Percentiles rank a stretch among this genome's conserved stretches.
Conservation (phyloP, 1,139 yeast species). For the Keqinozyma sinolaborantium region DNA sequence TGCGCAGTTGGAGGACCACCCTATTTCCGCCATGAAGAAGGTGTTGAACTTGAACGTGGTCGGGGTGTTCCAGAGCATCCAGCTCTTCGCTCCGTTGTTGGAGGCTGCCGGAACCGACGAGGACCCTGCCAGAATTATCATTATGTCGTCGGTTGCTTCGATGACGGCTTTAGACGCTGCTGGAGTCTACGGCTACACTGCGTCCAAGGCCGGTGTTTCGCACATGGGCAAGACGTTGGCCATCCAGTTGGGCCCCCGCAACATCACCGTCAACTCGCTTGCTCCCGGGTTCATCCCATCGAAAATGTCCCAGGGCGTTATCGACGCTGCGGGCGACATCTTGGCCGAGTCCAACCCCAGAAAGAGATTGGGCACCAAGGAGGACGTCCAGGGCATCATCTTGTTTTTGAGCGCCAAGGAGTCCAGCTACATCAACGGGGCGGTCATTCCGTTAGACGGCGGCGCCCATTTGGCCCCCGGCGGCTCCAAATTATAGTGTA, state of each 20-base stretch:
- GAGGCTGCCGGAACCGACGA: conserved; percentile 50
- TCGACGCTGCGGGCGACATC: conserved; percentile 51
- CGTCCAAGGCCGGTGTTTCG: conserved; percentile 76
- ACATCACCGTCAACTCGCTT: conserved; percentile 63
- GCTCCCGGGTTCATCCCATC: conserved; percentile 83
- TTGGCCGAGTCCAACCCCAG: conserved; percentile 56
- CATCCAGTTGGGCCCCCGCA: conserved; percentile 59
- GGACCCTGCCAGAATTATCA: conserved; percentile 65
- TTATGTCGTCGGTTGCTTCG: conserved; percentile 63
- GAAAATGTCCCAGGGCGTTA: conserved; percentile 69
- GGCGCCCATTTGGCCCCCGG: conserved; percentile 42
- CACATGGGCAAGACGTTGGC: conserved; percentile 68
- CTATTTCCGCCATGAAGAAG: conserved; percentile 60
- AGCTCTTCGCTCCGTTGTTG: conserved; percentile 57
- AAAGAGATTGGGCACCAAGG: conserved; percentile 58
- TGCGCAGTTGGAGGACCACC: conserved; percentile 58
- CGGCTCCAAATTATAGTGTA: conserved; percentile 15
- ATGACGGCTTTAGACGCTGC: conserved; percentile 42
- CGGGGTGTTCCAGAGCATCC: conserved; percentile 70
- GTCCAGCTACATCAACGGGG: conserved; percentile 64
- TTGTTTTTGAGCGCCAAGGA: conserved; percentile 59
- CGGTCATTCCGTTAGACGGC: conserved; percentile 75
- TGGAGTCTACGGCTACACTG: conserved; percentile 67
- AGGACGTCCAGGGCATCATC: conserved; percentile 59
- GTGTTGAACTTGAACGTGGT: conserved; percentile 63